These are phyloP conservation scores for Malassezia obtusa DNA, from an alignment of 1,284 basidiomycete species.

Conservation along the genomic window DNA sequence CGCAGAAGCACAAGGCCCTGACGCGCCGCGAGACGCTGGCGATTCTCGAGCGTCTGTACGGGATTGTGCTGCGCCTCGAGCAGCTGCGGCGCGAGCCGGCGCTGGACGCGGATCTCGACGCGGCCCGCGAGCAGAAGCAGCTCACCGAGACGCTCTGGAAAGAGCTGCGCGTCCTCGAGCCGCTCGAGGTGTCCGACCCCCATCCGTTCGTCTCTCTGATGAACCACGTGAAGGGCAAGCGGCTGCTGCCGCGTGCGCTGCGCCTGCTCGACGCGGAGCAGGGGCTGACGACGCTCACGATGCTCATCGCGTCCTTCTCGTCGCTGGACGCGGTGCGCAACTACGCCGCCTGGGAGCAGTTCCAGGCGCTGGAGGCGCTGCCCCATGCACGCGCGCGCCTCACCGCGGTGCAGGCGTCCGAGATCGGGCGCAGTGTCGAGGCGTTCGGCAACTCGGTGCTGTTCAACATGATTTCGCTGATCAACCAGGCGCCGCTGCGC, in stretches of 20 bases:
- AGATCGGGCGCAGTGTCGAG: slow-evolving; percentile 77
- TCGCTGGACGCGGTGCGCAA: slow-evolving; percentile 61
- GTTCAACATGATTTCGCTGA: slow-evolving; percentile 72
- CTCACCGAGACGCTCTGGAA: slow-evolving; percentile 58
- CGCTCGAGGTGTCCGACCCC: slow-evolving; percentile 85
- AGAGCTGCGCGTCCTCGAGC: slow-evolving; percentile 72
- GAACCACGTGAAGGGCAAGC: slow-evolving; percentile 81
- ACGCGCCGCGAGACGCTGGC: slow-evolving; percentile 67
- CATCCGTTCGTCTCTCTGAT: slow-evolving; percentile 94
- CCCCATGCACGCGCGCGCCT: slow-evolving; percentile 10
- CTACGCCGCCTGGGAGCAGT: slow-evolving; percentile 19
- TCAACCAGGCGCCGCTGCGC: slow-evolving; percentile 66
- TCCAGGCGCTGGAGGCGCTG: slow-evolving; percentile 4
- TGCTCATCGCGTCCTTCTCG: slow-evolving; percentile 84
- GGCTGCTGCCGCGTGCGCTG: slow-evolving; percentile 74
- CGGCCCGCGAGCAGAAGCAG: slow-evolving; percentile 19
- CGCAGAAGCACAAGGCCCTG: slow-evolving; percentile 52
- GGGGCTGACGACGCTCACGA: slow-evolving; percentile 75
- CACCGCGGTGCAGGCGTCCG: slow-evolving; percentile 42
- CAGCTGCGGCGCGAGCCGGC: slow-evolving; percentile 68
- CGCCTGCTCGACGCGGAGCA: slow-evolving; percentile 73
- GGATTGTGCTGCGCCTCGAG: slow-evolving; percentile 72
- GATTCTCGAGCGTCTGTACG: slow-evolving; percentile 77
- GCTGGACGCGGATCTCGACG: slow-evolving; percentile 14
- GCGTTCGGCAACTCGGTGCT: slow-evolving; percentile 75